Evolutionary conservation across 148 eudicot species (phyloP).

Genomic region (Simmondsia chinensis): DNA sequence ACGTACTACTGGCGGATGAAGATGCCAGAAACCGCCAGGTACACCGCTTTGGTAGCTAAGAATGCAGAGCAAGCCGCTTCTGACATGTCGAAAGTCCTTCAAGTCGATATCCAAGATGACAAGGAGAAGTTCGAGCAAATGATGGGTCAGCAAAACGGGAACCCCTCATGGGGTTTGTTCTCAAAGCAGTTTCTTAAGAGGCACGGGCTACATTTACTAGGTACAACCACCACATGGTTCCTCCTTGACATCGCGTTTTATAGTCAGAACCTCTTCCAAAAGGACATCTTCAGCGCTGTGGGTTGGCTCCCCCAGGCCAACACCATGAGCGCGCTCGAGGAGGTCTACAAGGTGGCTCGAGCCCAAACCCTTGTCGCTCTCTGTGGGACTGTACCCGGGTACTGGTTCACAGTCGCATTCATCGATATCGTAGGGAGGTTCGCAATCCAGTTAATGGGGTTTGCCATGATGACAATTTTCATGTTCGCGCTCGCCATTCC

Average conservation of each 20-base stretch:
- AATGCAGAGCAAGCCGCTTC: slow-evolving; percentile 55
- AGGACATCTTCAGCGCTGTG: slow-evolving; percentile 61
- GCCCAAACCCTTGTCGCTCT: slow-evolving; percentile 83
- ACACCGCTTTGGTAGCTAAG: slow-evolving; percentile 49
- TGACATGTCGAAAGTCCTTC: slow-evolving; percentile 67
- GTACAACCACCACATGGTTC: slow-evolving; percentile 65
- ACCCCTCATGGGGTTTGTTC: slow-evolving; percentile 40
- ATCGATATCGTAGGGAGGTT: slow-evolving; percentile 62
- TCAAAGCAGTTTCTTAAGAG: slow-evolving; percentile 31
- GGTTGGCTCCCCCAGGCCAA: slow-evolving; percentile 54
- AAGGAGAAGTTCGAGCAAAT: slow-evolving; percentile 15
- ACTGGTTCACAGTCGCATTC: slow-evolving; percentile 71
- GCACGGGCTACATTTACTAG: slow-evolving; percentile 66
- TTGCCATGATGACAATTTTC: slow-evolving; percentile 69
- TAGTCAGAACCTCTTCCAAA: slow-evolving; percentile 78
- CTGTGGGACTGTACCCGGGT: slow-evolving; percentile 82
- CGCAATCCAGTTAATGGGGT: slow-evolving; percentile 67
- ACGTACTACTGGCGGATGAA: slow-evolving; percentile 86
- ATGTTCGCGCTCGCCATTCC: slow-evolving; percentile 77
- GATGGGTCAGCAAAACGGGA: background rate
- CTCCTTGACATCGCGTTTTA: slow-evolving; percentile 72
- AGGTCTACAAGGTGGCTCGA: slow-evolving; percentile 50
- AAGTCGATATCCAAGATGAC: slow-evolving; percentile 38
- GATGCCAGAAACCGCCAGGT: slow-evolving; percentile 72
- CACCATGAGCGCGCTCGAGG: slow-evolving; percentile 60